Conservation (phyloP, 805 yeast genomes). For the Peterozyma xylosa region DNA sequence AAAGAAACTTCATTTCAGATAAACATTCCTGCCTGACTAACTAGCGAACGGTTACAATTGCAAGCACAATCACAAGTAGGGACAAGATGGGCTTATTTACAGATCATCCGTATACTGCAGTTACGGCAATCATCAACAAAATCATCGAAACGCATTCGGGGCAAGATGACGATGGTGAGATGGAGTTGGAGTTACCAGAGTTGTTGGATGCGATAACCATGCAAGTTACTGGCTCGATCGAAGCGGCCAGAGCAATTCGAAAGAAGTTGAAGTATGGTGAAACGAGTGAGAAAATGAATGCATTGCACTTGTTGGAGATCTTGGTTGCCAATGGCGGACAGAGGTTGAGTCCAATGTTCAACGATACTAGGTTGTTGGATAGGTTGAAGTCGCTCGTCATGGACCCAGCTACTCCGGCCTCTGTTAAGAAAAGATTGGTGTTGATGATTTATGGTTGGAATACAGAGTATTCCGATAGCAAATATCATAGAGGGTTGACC, state of each 20-base stretch:
- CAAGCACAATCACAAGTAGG: not conserved
- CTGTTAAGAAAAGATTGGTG: conserved; percentile 39
- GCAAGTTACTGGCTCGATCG: conserved; percentile 41
- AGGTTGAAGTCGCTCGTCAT: conserved; percentile 42
- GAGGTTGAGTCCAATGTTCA: conserved; percentile 40
- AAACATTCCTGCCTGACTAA: not conserved
- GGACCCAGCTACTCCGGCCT: conserved; percentile 29
- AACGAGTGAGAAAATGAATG: conserved; percentile 53
- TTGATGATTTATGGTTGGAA: conserved; percentile 63
- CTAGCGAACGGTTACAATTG: not conserved
- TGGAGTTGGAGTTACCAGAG: conserved; percentile 42
- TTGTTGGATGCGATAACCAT: conserved; percentile 45
- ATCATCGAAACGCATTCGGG: conserved; percentile 34
- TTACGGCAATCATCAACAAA: conserved; percentile 56
- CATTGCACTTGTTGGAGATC: conserved; percentile 50
- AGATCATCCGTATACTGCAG: conserved; percentile 63
- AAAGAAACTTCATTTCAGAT: no score
- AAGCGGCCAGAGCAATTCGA: conserved; percentile 87
- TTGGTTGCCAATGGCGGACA: conserved; percentile 48
- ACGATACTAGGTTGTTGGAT: conserved; percentile 62
- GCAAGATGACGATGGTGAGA: conserved; percentile 30
- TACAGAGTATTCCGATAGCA: conserved; percentile 39
- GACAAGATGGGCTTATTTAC: conserved; percentile 41
- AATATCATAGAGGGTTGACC: conserved; percentile 42
- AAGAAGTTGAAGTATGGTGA: conserved; percentile 86